These are phyloP conservation scores for Claviceps fusiformis DNA, from an alignment of 2,329 filamentous ascomycete genomes.

Conservation along the genomic window DNA sequence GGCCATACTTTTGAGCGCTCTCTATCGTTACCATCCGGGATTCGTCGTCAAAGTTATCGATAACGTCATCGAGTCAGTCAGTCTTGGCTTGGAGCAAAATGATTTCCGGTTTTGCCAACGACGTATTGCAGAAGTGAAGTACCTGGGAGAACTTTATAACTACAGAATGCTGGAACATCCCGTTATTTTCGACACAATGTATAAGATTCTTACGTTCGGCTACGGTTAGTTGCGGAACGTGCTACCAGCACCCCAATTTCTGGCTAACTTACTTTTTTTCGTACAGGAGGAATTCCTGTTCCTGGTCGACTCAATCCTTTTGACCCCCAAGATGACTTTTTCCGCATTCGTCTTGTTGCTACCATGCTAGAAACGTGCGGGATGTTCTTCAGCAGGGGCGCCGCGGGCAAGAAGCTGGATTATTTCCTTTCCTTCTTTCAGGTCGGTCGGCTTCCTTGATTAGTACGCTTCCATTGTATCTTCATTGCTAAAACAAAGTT, in stretches of 20 bases:
- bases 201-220: constrained; percentile 87
- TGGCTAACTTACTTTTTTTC: background rate
- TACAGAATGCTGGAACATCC: constrained; percentile 94
- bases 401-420: constrained; percentile 91
- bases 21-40: constrained; percentile 82
- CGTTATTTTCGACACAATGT: constrained; percentile 89
- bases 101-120: constrained; percentile 97
- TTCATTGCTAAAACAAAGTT: background rate
- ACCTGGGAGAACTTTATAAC: constrained; percentile 91
- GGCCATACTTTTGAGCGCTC: constrained; percentile 73
- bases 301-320: constrained; percentile 65
- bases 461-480: background rate
- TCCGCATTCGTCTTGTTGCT: constrained; percentile 81
- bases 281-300: constrained; percentile 59
- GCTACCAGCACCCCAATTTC: background rate
- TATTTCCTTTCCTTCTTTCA: constrained; percentile 96
- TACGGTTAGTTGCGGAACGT: constrained; percentile 41
- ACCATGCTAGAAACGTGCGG: constrained; percentile 90
- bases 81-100: constrained; percentile 79
- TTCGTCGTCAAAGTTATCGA: constrained; percentile 91
- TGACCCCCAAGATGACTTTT: constrained; percentile 88
- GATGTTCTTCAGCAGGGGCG: constrained; percentile 87
- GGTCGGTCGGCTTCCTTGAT: constrained; percentile 24
- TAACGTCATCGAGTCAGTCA: constrained; percentile 77
- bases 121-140: constrained; percentile 89